Evolutionary conservation across 306 rosid genomes (phyloP), one percentile per base, ranked within the genome.

Genomic region (Gleditsia sinensis): DNA sequence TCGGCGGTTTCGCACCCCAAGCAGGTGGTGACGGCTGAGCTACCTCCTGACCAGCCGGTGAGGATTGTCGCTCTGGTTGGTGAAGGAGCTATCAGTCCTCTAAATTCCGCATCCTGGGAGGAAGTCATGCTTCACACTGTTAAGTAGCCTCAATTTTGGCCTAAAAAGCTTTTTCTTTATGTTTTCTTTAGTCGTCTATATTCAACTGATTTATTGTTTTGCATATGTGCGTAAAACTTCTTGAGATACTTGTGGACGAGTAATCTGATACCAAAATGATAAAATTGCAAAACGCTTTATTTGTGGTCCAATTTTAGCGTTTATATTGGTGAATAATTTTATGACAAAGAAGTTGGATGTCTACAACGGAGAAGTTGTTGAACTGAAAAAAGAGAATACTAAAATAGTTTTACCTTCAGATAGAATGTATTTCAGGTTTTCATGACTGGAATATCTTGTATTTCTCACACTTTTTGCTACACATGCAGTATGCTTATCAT

Each of bases 51-150:
- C 1, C 55, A 74, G 20, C 82, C 78, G 65, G 90, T 88, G 80
- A 86, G 81, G 79, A 86, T 86, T 37, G 86, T 82, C 9, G 77
- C 93, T 34, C 48, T 88, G 14, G 87, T 88, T 32, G 90, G 93
- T 42, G 79, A 83, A 58, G 88, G 85, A 70, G 83, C 83, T 60
- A 46, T 80, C 57, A 88, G 90, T 49, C 93, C 93, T 59, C 50
- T 88, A 1, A 88, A 88, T 70, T 55, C 34, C 50, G 71, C 93
- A 3, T 81, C 88, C 11, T 88, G 93, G 90, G 77, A 81, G 46
- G 84, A 88, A 49, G 93, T 88, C 77, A 83, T 88, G 87, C 84
- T 86, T 50, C 93, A 88, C 71, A 81, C 93, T 13, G 90, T 88
- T 71, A 20, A 77, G 86, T 75, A 25, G 24, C 39, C 56, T 28